Conservation (phyloP, 495 filamentous ascomycete genomes). For the Penicillium alfredii region DNA sequence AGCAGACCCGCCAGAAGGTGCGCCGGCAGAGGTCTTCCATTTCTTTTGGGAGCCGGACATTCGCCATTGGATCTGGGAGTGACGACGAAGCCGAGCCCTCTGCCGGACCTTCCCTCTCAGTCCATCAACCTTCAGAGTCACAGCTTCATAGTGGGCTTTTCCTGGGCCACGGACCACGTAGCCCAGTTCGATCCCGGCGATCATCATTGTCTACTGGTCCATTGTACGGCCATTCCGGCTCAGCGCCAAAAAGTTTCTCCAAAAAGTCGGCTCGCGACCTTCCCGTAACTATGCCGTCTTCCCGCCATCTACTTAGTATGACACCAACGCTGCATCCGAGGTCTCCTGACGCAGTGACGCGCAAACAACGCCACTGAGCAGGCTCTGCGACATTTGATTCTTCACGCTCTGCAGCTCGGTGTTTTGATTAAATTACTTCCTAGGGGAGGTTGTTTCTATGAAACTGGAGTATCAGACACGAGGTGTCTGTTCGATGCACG, state of each 20-base stretch:
- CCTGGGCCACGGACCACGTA: slow-evolving; percentile 4
- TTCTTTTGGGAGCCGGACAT: slow-evolving; percentile 8
- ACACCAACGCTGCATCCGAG: slow-evolving; percentile 17
- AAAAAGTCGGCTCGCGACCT: slow-evolving; percentile 19
- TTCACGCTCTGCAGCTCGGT: not conserved
- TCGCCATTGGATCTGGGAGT: slow-evolving; percentile 20
- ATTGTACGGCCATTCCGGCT: slow-evolving; percentile 5
- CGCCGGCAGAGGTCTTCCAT: slow-evolving; percentile 18
- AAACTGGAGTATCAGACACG: not conserved
- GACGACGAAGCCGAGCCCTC: slow-evolving; percentile 16
- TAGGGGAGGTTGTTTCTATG: not conserved
- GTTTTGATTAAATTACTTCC: not conserved
- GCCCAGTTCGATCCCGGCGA: slow-evolving; percentile 18
- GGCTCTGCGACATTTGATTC: too few relatives aligned
- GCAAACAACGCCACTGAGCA: slow-evolving; percentile 13
- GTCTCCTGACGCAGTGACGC: slow-evolving; percentile 16
- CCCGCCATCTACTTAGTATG: slow-evolving; percentile 28
- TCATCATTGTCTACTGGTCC: slow-evolving; percentile 17
- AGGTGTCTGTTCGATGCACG: too few relatives aligned
- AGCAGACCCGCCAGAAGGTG: slow-evolving; percentile 8
- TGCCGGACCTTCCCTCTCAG: slow-evolving; percentile 2
- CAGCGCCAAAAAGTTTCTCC: slow-evolving; percentile 10
- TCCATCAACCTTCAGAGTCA: slow-evolving; percentile 11
- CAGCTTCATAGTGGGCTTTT: slow-evolving; percentile 5
- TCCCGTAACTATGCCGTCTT: slow-evolving; percentile 25